Evolutionary conservation across 352 stramenopile species (phyloP).

Genomic region (Pythium myriotylum): DNA sequence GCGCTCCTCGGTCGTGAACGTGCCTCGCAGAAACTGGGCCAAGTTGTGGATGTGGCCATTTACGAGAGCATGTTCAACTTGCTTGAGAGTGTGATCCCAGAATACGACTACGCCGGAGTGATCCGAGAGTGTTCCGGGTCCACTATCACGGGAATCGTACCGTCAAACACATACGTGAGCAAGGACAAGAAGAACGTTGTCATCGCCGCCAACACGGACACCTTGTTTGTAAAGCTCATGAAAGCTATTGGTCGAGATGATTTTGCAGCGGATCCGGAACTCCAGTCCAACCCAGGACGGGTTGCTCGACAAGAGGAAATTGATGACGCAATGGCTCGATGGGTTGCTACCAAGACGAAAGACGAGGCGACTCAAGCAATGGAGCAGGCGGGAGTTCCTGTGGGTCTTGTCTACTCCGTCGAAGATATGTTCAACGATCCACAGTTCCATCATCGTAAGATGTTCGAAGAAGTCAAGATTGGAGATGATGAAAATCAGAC

Average conservation of each 20-base stretch:
- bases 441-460: slow-evolving; percentile 70
- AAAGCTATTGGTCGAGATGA: slow-evolving; percentile 59
- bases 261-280: slow-evolving; percentile 59
- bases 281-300: slow-evolving; percentile 68
- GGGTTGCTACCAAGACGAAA: slow-evolving; percentile 53
- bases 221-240: slow-evolving; percentile 83
- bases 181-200: slow-evolving; percentile 86
- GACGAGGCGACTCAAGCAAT: slow-evolving; percentile 58
- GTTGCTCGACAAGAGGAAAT: slow-evolving; percentile 65
- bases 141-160: slow-evolving; percentile 88
- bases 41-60: slow-evolving; percentile 87
- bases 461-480: slow-evolving; percentile 80
- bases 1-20: slow-evolving; percentile 76
- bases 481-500: slow-evolving; percentile 21
- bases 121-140: slow-evolving; percentile 85
- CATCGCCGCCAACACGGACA: slow-evolving; percentile 85
- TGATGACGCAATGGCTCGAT: slow-evolving; percentile 54
- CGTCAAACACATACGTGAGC: slow-evolving; percentile 86
- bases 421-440: slow-evolving; percentile 77
- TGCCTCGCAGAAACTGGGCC: slow-evolving; percentile 39
- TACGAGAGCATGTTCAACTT: slow-evolving; percentile 90
- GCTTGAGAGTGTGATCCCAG: slow-evolving; percentile 82
- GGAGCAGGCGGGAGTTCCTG: slow-evolving; percentile 56
- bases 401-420: slow-evolving; percentile 80
- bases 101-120: slow-evolving; percentile 82